Conservation (phyloP, 192 early-diverging fungal genomes). For the Entomortierella lignicola region DNA sequence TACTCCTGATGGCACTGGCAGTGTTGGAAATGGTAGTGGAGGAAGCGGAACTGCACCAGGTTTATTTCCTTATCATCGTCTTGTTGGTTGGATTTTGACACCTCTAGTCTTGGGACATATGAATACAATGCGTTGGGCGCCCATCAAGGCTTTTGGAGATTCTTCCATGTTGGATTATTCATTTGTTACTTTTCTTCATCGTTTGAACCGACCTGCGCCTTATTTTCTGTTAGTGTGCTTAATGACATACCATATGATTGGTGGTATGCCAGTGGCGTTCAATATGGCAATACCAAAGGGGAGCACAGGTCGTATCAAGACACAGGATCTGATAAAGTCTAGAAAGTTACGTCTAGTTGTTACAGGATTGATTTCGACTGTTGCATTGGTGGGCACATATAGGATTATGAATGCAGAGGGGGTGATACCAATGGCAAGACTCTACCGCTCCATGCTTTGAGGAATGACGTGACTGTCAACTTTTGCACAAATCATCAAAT, state of each 20-base stretch:
- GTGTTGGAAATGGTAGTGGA: neutral
- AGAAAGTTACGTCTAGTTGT: neutral
- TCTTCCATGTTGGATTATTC: conserved; percentile 44
- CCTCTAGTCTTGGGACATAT: conserved; percentile 46
- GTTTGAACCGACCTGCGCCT: conserved; percentile 4
- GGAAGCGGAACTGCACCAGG: conserved; percentile 24
- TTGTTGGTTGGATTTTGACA: conserved; percentile 48
- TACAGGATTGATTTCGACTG: conserved; percentile 18
- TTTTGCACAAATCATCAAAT: neutral
- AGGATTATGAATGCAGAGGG: conserved; percentile 24
- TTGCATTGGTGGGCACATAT: conserved; percentile 21
- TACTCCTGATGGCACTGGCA: no score
- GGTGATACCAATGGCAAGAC: conserved; percentile 17
- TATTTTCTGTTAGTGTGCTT: conserved; percentile 25
- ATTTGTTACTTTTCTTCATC: conserved; percentile 17
- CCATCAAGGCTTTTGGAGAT: conserved; percentile 24
- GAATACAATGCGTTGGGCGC: conserved; percentile 11
- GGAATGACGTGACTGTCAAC: neutral
- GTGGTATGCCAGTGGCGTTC: conserved; percentile 21
- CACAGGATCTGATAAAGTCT: conserved; percentile 17
- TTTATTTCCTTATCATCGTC: conserved; percentile 42
- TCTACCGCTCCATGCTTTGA: conserved; percentile 10
- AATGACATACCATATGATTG: conserved; percentile 34
- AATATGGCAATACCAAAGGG: conserved; percentile 29
- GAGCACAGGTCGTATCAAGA: neutral